Percentiles rank a stretch among this genome's conserved stretches.
These are phyloP conservation scores for Pichia sp. DNA, from an alignment of 1,139 yeast genomes.

Conservation along the genomic window DNA sequence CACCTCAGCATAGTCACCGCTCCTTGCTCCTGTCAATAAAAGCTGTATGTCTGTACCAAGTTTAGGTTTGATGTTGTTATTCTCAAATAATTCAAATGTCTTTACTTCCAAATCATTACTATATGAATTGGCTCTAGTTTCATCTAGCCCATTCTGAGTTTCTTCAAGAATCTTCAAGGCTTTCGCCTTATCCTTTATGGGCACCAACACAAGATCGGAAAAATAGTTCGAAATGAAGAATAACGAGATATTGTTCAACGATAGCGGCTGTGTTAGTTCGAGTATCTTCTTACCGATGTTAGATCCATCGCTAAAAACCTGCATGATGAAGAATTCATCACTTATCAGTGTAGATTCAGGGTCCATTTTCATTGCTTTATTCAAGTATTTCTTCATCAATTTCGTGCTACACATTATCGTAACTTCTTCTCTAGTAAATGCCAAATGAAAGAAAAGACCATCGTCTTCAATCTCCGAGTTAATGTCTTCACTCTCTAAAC, in stretches of 20 bases:
- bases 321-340: conserved; percentile 49
- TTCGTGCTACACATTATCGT: conserved; percentile 44
- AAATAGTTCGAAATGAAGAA: conserved; percentile 64
- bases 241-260: conserved; percentile 53
- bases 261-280: conserved; percentile 56
- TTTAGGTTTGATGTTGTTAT: conserved; percentile 42
- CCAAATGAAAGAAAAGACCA: conserved; percentile 47
- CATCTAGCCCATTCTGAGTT: conserved; percentile 5
- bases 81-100: conserved; percentile 42
- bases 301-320: conserved; percentile 59
- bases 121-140: background rate
- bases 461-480: conserved; percentile 22
- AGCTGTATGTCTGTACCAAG: conserved; percentile 41
- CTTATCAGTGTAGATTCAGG: conserved; percentile 35
- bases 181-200: conserved; percentile 40
- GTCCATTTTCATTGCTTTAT: conserved; percentile 21
- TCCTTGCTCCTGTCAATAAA: conserved; percentile 59
- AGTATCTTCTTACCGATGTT: conserved; percentile 53
- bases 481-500: background rate
- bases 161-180: conserved; percentile 43
- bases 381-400: conserved; percentile 22
- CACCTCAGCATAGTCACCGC: conserved; percentile 42
- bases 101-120: conserved; percentile 23
- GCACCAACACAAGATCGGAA: conserved; percentile 63
- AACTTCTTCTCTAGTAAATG: conserved; percentile 49